These are phyloP conservation scores for Acanthamoeba sp. DNA, from an alignment of 208 protist species.

Conservation along the genomic window DNA sequence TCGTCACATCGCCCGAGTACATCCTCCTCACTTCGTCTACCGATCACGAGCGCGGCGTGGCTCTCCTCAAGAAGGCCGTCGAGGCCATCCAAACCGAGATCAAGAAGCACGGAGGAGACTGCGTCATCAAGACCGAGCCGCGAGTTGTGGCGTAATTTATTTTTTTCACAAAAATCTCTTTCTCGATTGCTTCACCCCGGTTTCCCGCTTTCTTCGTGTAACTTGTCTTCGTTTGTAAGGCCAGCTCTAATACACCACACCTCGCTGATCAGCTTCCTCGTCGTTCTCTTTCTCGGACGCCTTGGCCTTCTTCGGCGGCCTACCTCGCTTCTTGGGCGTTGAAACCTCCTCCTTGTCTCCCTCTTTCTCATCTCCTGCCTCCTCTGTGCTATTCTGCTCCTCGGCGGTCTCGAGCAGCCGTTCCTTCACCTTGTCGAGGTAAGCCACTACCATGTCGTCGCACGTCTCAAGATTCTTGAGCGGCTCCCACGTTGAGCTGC, in stretches of 20 bases:
- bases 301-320: slow-evolving; percentile 20
- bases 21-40: slow-evolving; percentile 94
- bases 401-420: neutral
- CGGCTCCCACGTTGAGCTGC: slow-evolving; percentile 14
- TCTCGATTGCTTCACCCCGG: neutral
- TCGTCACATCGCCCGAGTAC: slow-evolving; percentile 97
- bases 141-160: slow-evolving; percentile 56
- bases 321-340: neutral
- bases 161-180: slow-evolving; percentile 16
- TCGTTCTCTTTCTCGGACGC: neutral
- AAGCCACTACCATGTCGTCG: neutral
- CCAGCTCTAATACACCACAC: neutral
- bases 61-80: slow-evolving; percentile 92
- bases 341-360: neutral
- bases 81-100: slow-evolving; percentile 90
- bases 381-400: neutral
- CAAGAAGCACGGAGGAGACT: slow-evolving; percentile 86
- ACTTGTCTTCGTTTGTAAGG: neutral
- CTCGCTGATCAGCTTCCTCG: neutral
- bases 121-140: slow-evolving; percentile 92
- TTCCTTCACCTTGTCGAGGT: slow-evolving; percentile 3
- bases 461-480: neutral
- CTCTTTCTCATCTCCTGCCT: neutral
- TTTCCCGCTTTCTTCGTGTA: neutral
- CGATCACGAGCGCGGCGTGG: slow-evolving; percentile 95